Evolutionary conservation across 1,284 basidiomycete genomes (phyloP).

Genomic region (Vanrija pseudolonga): DNA sequence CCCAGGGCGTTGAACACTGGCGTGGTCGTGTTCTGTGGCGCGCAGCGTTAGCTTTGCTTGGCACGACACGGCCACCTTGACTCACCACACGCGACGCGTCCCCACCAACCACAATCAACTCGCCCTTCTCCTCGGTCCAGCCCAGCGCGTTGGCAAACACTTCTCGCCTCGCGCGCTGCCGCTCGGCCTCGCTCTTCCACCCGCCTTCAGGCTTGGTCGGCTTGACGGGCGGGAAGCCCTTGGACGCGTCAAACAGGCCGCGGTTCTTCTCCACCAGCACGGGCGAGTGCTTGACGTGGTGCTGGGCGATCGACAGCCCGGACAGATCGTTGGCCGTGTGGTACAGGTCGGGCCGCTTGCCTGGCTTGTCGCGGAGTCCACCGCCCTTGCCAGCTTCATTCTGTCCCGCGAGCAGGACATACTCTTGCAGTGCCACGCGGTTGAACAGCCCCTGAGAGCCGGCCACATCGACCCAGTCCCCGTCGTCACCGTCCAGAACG

Average conservation of each 20-base stretch:
- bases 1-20: slow-evolving; percentile 81
- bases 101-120: slow-evolving; percentile 62
- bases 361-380: slow-evolving; percentile 90
- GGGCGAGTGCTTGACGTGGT: slow-evolving; percentile 60
- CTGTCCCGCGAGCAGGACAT: slow-evolving; percentile 81
- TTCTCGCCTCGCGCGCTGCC: slow-evolving; percentile 53
- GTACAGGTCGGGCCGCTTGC: slow-evolving; percentile 82
- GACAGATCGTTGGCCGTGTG: slow-evolving; percentile 88
- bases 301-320: slow-evolving; percentile 83
- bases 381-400: slow-evolving; percentile 59
- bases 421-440: slow-evolving; percentile 73
- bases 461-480: slow-evolving; percentile 23
- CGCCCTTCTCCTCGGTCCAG: slow-evolving; percentile 69
- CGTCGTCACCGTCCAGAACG: slow-evolving; percentile 23
- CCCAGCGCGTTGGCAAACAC: slow-evolving; percentile 62
- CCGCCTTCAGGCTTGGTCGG: slow-evolving; percentile 20
- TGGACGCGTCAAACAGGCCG: slow-evolving; percentile 27
- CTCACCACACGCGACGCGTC: slow-evolving; percentile 66
- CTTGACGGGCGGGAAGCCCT: slow-evolving; percentile 33
- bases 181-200: slow-evolving; percentile 36
- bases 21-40: slow-evolving; percentile 73
- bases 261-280: slow-evolving; percentile 51
- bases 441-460: slow-evolving; percentile 39
- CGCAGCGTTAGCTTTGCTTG: background rate
- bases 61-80: slow-evolving; percentile 13